Evolutionary conservation across 495 filamentous ascomycete genomes (phyloP).

Genomic region (Sporormia fimetaria): DNA sequence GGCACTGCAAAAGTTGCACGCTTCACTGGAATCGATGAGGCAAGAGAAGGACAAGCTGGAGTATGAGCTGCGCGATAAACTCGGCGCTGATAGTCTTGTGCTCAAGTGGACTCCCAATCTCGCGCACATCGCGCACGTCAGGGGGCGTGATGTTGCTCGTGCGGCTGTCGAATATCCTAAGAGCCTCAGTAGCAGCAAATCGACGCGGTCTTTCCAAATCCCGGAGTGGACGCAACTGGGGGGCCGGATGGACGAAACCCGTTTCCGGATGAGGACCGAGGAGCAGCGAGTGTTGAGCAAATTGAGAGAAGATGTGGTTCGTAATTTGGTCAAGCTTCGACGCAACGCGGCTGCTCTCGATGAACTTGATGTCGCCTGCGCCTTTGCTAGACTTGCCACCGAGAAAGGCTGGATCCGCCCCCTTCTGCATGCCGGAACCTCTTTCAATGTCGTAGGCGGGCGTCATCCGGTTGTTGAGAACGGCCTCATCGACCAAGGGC

Average conservation of each 20-base stretch:
- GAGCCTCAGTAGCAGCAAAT: conserved; percentile 65
- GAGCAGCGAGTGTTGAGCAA: conserved; percentile 62
- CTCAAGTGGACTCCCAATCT: conserved; percentile 73
- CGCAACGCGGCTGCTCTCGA: conserved; percentile 82
- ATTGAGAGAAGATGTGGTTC: conserved; percentile 62
- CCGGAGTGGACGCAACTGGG: conserved; percentile 77
- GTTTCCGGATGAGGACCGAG: conserved; percentile 64
- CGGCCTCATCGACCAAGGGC: conserved; percentile 66
- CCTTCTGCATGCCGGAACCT: conserved; percentile 42
- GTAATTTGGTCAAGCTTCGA: conserved; percentile 68
- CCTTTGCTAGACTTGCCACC: conserved; percentile 64
- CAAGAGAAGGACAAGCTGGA: conserved; percentile 49
- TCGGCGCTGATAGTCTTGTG: conserved; percentile 43
- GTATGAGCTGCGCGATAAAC: conserved; percentile 44
- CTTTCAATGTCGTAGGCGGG: conserved; percentile 64
- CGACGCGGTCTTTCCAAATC: conserved; percentile 72
- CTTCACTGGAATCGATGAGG: conserved; percentile 45
- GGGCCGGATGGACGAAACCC: conserved; percentile 56
- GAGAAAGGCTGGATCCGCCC: conserved; percentile 67
- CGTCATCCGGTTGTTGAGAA: conserved; percentile 83
- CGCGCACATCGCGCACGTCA: conserved; percentile 85
- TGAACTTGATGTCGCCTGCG: conserved; percentile 78
- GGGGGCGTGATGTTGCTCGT: conserved; percentile 57
- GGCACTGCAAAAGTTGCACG: conserved; percentile 54
- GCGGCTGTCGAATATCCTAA: conserved; percentile 13